Base-by-base conservation (phyloP, 768 basidiomycete genomes). In the Chalciporus piperatus region DNA sequence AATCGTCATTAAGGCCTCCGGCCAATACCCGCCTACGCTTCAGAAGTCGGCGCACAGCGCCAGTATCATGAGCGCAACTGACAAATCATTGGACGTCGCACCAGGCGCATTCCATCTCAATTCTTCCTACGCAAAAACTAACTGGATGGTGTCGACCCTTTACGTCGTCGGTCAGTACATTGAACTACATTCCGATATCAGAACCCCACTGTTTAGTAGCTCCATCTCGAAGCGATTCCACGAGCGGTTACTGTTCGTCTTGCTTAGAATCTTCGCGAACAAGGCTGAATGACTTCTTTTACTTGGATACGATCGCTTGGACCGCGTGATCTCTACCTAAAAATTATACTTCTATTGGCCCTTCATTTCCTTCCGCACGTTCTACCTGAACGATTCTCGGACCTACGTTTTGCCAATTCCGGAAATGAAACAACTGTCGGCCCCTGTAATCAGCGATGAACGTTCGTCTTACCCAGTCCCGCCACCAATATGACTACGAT, bases 381-480 rank as follows among this genome's bases (percentile, higher is more conserved):
- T 63, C 49, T 32, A 16, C 43, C 17, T 22, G 6, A 35, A 23
- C 7, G 47, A 48, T 38, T 30, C 12, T 10, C 27, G 38, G 13
- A 27, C 42, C 27, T 17, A 45, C 40, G 35, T 42, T 48, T 10
- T 54, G 22, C 65, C 52, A 56, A 67, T 62, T 56, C 41, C 46
- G 48, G 66, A 46, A 45, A 19, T 32, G 6, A 33, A 3, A 35
- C 53, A 11, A 19, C 23, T 27, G 42, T 23, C 25, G 14, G 43
- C 28, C 35, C n/a, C 17, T 35, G 17, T 2, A 30, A 14, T 12
- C 17, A 42, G 41, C 44, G 56, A 65, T 48, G 49, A 68, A 68
- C 67, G 69, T 68, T 68, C 66, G 68, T 64, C 33, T 47, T 13
- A 8, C 51, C 27, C 6, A 27, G 6, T 27, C 9, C 27, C 6